Base-by-base conservation (phyloP, 2,329 filamentous ascomycete species). In the Pseudogymnoascus sp. region DNA sequence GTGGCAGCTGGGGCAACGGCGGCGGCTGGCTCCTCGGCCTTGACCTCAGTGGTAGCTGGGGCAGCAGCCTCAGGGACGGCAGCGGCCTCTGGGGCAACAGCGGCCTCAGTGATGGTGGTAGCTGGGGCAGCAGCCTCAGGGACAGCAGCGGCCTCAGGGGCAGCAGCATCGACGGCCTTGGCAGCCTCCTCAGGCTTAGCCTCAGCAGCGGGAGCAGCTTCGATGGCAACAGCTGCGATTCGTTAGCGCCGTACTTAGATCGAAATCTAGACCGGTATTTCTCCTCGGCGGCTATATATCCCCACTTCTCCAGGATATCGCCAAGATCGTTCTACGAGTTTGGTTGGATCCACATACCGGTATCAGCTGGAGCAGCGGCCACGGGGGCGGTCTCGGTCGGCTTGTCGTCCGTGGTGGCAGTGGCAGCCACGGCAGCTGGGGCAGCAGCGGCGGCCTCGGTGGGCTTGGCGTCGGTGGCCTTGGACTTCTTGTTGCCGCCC, bases 401-500 rank as follows among this genome's bases (percentile, higher is more conserved):
- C 35, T 33, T 45, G 59, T 33, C 36, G 25, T 8, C 37, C 12
- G 59, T 42, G 59, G 59, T 21, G 15, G 59, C 25, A 8, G 59
- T 33, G 36, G 62, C 60, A 59, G 60, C 55, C 6, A 21, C 61
- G 31, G 61, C 31, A 12, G 58, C 60, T n/a, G 62, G 36, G 39
- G 60, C 39, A 58, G 62, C 18, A 33, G 48, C 40, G 35, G 63
- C 35, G 2, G 58, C 42, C 10, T 66, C 66, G 1, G 65, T 60
- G 12, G 68, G 64, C 60, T 68, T 67, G 29, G 33, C 21, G 13
- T 65, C 65, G 45, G 68, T 67, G 9, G 62, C 67, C 64, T 70
- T 69, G 36, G 48, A 62, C 58, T 66, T 68, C 64, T 71, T 71
- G 62, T 65, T 62, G 31, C 36, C 36, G 36, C 31, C 4, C 63